A percentile compares a stretch with the other conserved stretches of the same genome.
Conservation (phyloP, 108 stramenopile genomes). For the Stephanodiscus minutulus region DNA sequence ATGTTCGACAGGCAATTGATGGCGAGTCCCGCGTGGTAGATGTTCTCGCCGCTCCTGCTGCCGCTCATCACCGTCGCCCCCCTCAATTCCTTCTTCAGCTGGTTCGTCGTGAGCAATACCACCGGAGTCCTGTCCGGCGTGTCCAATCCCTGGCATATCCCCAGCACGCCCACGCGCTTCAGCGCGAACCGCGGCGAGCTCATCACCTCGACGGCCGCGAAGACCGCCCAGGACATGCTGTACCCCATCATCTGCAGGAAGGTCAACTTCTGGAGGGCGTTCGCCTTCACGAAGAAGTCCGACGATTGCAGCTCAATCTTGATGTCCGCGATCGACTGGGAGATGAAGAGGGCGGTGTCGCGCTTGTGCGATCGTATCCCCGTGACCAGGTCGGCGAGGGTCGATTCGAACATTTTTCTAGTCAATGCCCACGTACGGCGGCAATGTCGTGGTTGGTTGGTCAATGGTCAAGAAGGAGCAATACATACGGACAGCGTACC, state of each 20-base stretch:
- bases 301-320: conserved; percentile 91
- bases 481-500: too few species aligned
- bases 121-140: conserved; percentile 91
- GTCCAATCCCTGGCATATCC: conserved; percentile 93
- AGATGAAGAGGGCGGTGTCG: conserved; percentile 93
- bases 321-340: conserved; percentile 93
- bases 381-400: conserved; percentile 93
- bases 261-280: conserved; percentile 97
- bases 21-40: conserved; percentile 96
- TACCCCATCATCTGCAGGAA: conserved; percentile 99
- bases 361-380: conserved; percentile 97
- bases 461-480: too few species aligned
- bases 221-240: conserved; percentile 96
- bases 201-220: conserved; percentile 96
- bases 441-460: too few species aligned
- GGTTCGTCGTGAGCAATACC: conserved; percentile 95
- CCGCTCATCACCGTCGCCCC: conserved; percentile 53
- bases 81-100: conserved; percentile 95
- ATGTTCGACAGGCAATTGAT: conserved; percentile 98
- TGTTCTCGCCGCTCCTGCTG: conserved; percentile 48
- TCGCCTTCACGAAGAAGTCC: conserved; percentile 91
- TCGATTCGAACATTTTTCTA: conserved; percentile 91
- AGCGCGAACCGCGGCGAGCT: conserved; percentile 91
- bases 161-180: conserved; percentile 95
- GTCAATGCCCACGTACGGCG: too few species aligned